Conservation (phyloP, 345 rosid genomes). For the Populus tremula region DNA sequence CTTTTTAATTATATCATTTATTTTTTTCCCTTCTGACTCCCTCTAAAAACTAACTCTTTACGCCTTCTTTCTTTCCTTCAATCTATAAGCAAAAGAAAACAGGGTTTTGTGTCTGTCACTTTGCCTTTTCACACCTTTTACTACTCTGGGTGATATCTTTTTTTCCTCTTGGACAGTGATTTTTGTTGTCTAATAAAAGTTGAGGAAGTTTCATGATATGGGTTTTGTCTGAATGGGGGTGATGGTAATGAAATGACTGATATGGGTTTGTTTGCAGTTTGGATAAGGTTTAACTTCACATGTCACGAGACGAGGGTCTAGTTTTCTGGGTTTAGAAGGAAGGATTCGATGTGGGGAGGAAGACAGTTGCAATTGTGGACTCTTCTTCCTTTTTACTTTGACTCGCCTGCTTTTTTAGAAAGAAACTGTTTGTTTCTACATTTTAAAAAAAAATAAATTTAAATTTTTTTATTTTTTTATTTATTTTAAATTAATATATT, state of each 20-base stretch:
- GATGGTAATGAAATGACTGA: not conserved
- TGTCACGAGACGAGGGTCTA: not conserved
- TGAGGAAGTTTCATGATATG: not conserved
- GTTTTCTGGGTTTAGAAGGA: not conserved
- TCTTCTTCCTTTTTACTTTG: not conserved
- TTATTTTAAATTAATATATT: too few species aligned
- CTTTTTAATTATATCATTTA: not conserved
- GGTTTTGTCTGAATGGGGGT: not conserved
- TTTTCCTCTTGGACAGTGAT: not conserved
- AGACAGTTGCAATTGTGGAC: not conserved
- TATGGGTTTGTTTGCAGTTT: not conserved
- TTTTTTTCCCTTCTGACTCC: not conserved
- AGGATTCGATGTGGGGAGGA: not conserved
- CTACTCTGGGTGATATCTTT: not conserved
- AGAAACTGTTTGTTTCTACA: too few species aligned
- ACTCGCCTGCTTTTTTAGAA: not conserved
- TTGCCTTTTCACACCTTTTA: not conserved
- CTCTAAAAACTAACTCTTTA: not conserved
- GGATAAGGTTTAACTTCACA: slow-evolving; percentile 13
- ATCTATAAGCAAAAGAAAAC: not conserved
- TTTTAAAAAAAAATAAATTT: too few species aligned
- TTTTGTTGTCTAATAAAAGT: slow-evolving; percentile 9
- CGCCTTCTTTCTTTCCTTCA: not conserved
- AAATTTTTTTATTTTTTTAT: too few species aligned
- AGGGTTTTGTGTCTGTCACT: not conserved